phyloP scores from a whole-genome alignment of 192 early-diverging fungal species.

The Gamsiella multidivaricata region DNA sequence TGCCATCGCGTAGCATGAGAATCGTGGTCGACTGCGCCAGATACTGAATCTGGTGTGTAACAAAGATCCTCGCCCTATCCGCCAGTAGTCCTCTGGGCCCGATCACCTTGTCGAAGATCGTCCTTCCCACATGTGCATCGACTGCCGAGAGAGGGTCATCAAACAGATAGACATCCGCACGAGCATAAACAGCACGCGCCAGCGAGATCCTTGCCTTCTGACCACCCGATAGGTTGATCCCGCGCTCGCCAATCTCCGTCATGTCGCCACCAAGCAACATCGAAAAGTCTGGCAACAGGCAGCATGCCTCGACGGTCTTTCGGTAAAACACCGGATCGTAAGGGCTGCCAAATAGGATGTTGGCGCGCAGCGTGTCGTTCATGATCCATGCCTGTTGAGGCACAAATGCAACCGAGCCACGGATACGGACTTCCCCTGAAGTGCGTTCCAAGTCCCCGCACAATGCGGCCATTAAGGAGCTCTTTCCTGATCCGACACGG shows the following conservation, averaged over 20 bases:
- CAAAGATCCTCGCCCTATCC: conserved; percentile 82
- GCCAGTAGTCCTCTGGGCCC: conserved; percentile 86
- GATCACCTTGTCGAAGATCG: conserved; percentile 88
- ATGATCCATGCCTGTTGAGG: conserved; percentile 87
- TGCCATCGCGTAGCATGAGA: conserved; percentile 79
- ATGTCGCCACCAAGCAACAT: conserved; percentile 88
- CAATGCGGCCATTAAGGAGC: conserved; percentile 62
- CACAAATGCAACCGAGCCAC: conserved; percentile 77
- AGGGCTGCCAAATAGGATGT: conserved; percentile 88
- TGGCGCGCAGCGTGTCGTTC: conserved; percentile 92
- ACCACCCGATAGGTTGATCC: conserved; percentile 92
- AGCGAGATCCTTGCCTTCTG: conserved; percentile 83
- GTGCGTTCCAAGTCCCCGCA: conserved; percentile 88
- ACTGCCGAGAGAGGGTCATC: conserved; percentile 72
- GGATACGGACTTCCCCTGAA: conserved; percentile 70
- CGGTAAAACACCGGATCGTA: conserved; percentile 67
- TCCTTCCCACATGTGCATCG: conserved; percentile 69
- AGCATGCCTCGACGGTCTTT: conserved; percentile 82
- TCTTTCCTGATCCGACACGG: conserved; percentile 65
- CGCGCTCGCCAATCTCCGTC: conserved; percentile 93
- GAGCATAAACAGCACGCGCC: conserved; percentile 86
- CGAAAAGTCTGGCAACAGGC: conserved; percentile 83
- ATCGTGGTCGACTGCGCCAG: conserved; percentile 73
- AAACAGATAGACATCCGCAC: conserved; percentile 71
- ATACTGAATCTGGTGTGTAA: conserved; percentile 85